Percentiles rank a stretch among this genome's conserved stretches.
These are phyloP conservation scores for Aspergillus aculeatus DNA, from an alignment of 2,329 filamentous ascomycete species.

Conservation along the genomic window DNA sequence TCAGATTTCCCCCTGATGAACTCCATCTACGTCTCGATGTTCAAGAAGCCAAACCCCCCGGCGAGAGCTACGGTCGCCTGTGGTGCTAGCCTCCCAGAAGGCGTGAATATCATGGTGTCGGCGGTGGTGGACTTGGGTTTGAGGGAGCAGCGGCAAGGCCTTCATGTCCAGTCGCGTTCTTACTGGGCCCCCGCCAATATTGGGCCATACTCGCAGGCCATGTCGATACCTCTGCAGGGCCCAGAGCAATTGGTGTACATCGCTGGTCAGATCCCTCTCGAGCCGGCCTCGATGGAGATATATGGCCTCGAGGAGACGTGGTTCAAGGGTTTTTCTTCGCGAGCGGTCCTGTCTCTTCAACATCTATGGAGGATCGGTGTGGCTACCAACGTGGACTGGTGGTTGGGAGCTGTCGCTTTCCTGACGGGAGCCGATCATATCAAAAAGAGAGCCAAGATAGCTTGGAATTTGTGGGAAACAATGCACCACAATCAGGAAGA, in stretches of 20 bases:
- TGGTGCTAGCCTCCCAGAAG: conserved; percentile 62
- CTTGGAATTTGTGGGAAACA: conserved; percentile 48
- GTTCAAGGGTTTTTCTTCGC: conserved; percentile 50
- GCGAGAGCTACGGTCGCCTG: conserved; percentile 80
- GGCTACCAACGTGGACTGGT: conserved; percentile 70
- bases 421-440: conserved; percentile 51
- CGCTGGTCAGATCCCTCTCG: conserved; percentile 87
- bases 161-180: conserved; percentile 89
- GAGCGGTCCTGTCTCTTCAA: conserved; percentile 74
- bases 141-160: conserved; percentile 45
- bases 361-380: conserved; percentile 82
- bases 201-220: conserved; percentile 91
- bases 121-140: conserved; percentile 45
- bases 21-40: conserved; percentile 70
- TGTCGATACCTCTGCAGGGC: conserved; percentile 43
- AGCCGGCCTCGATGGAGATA: conserved; percentile 73
- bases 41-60: conserved; percentile 76
- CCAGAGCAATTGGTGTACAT: conserved; percentile 58
- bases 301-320: conserved; percentile 18
- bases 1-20: conserved; percentile 75
- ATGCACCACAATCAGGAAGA: conserved; percentile 30
- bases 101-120: conserved; percentile 61
- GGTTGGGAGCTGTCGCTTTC: conserved; percentile 74
- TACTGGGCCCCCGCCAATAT: conserved; percentile 99
- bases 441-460: conserved; percentile 36